Evolutionary conservation across 2,329 filamentous ascomycete species (phyloP), one percentile per base, ranked within the genome.

Genomic region (Hypoxylon sp.): DNA sequence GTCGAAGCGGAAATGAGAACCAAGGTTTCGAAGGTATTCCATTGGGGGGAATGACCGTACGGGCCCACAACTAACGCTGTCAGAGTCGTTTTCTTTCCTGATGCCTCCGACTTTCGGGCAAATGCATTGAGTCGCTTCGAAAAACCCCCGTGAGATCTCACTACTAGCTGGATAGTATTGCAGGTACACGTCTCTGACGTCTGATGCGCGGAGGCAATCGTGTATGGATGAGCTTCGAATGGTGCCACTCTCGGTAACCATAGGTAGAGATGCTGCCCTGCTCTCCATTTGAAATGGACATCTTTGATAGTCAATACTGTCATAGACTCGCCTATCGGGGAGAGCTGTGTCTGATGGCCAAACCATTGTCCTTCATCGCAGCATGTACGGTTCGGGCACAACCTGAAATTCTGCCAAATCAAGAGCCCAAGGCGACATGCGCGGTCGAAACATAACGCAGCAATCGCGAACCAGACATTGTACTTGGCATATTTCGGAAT

Each of bases 381-480:
- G 0, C 78, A 75, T 0, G 83, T 81, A 22, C 75, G 74, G 44
- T 81, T 77, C 0, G 82, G 77, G 24, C 77, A 78, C 33, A 86
- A 55, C 37, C 83, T 82, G 61, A 86, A 71, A 69, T 90, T 90
- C 69, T 85, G 84, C 83, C 84, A 86, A 0, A 86, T 62, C 0
- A 89, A 77, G 63, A 86, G 68, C 1, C 78, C 72, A 71, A 83
- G 77, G 55, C 88, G 84, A 60, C 85, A 84, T n/a, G 83, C 79
- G 3, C 90, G 85, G 72, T 93, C 91, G 65, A 90, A 87, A 55
- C 83, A 87, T 44, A 91, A 82, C 1, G 90, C 83, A 1, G 85
- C 87, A 17, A 92, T 81, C 11, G 89, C 84, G 70, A 91, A 87
- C 90, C 90, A 92, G 39, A 93, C 79, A 60, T 91, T 88, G 74